These are phyloP conservation scores for Astragalus membranaceus DNA, from an alignment of 306 rosid genomes.

Conservation along the genomic window DNA sequence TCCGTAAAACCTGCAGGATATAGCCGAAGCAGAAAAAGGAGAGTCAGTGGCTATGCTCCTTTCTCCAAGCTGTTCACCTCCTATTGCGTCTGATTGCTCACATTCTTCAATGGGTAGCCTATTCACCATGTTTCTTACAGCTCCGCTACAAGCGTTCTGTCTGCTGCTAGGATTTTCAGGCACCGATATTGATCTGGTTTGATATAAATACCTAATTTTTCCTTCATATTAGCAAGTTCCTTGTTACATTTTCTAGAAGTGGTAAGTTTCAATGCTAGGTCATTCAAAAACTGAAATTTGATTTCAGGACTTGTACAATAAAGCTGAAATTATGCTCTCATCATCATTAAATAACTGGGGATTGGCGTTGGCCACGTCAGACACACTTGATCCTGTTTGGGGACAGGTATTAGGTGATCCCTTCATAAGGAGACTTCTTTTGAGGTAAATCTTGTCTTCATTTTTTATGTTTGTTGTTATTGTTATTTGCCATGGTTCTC, in stretches of 20 bases:
- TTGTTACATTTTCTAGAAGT: constrained; percentile 1
- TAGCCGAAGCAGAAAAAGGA: constrained; percentile 74
- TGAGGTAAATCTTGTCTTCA: constrained; percentile 50
- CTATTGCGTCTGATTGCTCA: constrained; percentile 34
- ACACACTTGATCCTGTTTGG: constrained; percentile 76
- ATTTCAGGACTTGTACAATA: constrained; percentile 59
- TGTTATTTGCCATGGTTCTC: constrained; percentile 2
- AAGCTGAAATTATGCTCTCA: constrained; percentile 71
- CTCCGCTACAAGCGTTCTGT: constrained; percentile 89
- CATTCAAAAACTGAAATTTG: constrained; percentile 19
- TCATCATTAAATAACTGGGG: constrained; percentile 68
- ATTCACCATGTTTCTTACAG: constrained; percentile 87
- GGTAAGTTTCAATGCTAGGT: constrained; percentile 5
- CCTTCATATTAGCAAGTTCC: constrained; percentile 9
- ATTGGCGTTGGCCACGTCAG: constrained; percentile 48
- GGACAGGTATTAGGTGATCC: constrained; percentile 77
- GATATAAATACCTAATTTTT: constrained; percentile 10
- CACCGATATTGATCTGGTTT: constrained; percentile 67
- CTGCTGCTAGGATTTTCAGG: constrained; percentile 67
- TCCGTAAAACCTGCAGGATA: constrained; percentile 40
- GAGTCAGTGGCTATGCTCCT: constrained; percentile 88
- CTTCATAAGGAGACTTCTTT: constrained; percentile 77
- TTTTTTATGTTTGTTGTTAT: background rate
- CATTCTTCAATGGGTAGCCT: constrained; percentile 62
- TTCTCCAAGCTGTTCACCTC: constrained; percentile 57